These are phyloP conservation scores for Eragrostis curvula DNA, from an alignment of 176 grass and related monocot species.

Conservation along the genomic window DNA sequence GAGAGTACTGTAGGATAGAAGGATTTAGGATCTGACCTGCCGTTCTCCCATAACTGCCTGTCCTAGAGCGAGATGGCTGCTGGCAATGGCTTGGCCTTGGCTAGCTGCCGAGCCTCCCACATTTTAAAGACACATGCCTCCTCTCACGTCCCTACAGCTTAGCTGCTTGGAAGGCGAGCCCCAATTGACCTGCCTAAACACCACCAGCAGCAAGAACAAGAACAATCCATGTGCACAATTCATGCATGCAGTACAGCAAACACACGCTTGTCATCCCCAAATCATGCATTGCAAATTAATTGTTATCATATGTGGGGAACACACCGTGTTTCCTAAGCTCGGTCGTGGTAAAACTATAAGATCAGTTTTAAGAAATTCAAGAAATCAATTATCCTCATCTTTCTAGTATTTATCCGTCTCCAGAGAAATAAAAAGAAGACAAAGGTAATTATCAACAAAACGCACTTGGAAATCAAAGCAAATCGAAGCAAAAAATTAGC, in stretches of 20 bases:
- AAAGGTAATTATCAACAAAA: constrained; percentile 16
- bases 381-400: not conserved
- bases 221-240: constrained; percentile 55
- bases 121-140: constrained; percentile 35
- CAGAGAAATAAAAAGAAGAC: not conserved
- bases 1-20: constrained; percentile 50
- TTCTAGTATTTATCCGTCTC: not conserved
- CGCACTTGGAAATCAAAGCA: constrained; percentile 14
- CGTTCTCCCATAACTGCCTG: constrained; percentile 40
- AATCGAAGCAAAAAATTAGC: constrained; percentile 40
- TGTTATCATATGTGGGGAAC: constrained; percentile 70
- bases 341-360: not conserved
- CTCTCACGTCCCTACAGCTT: constrained; percentile 17
- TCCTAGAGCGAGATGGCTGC: constrained; percentile 17
- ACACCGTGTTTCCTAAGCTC: constrained; percentile 20
- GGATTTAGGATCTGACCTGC: constrained; percentile 66
- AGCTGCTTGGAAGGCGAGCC: constrained; percentile 58
- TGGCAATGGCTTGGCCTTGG: constrained; percentile 11
- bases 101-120: constrained; percentile 17
- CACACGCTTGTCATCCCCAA: constrained; percentile 10
- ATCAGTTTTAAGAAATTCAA: constrained; percentile 20
- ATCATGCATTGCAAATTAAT: constrained; percentile 22
- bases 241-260: constrained; percentile 26
- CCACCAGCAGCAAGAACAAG: constrained; percentile 46
- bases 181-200: constrained; percentile 58